phyloP scores from a whole-genome alignment of 306 rosid genomes.

The Inga laurina region DNA sequence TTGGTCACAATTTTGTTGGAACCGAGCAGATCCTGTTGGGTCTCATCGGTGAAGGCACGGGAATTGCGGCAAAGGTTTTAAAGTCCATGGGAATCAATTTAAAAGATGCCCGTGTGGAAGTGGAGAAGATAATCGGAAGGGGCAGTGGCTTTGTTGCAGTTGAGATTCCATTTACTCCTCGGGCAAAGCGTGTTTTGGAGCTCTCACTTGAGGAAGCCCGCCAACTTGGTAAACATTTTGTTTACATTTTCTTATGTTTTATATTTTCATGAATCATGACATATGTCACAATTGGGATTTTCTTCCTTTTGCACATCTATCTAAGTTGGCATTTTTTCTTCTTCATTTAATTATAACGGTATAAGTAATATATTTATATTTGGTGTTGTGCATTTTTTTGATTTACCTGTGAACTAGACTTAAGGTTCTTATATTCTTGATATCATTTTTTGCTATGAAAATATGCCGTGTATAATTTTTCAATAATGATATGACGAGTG shows the following conservation, averaged over 20 bases:
- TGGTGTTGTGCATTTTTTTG: neutral
- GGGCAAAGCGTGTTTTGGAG: slow-evolving; percentile 91
- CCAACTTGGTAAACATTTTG: slow-evolving; percentile 63
- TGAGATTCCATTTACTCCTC: slow-evolving; percentile 91
- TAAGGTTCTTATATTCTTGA: neutral
- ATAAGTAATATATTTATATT: slow-evolving; percentile 9
- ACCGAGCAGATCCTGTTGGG: slow-evolving; percentile 90
- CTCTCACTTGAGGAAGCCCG: slow-evolving; percentile 93
- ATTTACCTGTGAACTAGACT: neutral
- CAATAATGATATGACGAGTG: neutral
- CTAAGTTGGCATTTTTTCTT: neutral
- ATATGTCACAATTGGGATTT: neutral
- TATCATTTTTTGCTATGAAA: neutral
- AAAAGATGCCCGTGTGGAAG: slow-evolving; percentile 91
- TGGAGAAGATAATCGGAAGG: slow-evolving; percentile 90
- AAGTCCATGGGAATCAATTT: slow-evolving; percentile 88
- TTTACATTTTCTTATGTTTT: neutral
- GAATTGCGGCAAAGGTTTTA: slow-evolving; percentile 88
- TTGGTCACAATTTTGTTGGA: slow-evolving; percentile 93
- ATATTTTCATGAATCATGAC: neutral
- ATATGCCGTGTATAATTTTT: neutral
- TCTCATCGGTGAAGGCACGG: slow-evolving; percentile 90
- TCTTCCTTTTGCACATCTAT: neutral
- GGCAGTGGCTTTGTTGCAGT: slow-evolving; percentile 95
- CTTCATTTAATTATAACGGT: neutral